Evolutionary conservation across 257 asterid genomes (phyloP).

Genomic region (Lithospermum erythrorhizon): DNA sequence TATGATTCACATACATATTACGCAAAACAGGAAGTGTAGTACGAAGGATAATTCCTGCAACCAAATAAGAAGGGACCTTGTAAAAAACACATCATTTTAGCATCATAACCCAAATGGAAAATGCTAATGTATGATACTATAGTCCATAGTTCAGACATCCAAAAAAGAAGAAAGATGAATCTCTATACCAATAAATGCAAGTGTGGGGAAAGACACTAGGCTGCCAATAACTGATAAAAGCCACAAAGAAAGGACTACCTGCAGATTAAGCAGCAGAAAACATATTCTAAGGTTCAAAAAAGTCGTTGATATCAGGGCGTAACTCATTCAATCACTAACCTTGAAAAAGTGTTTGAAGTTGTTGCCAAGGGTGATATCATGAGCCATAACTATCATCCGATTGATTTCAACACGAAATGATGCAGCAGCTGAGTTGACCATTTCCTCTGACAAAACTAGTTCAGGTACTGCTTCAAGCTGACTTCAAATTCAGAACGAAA

Average conservation of each 20-base stretch:
- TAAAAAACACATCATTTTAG: background rate
- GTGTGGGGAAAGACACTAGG: constrained; percentile 72
- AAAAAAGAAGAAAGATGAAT: constrained; percentile 7
- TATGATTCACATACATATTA: constrained; percentile 45
- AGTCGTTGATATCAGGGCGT: constrained; percentile 7
- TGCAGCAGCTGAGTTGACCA: constrained; percentile 71
- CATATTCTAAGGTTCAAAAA: background rate
- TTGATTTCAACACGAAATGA: constrained; percentile 75
- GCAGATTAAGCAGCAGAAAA: constrained; percentile 27
- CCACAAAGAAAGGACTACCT: constrained; percentile 93
- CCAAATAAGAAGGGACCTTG: constrained; percentile 1
- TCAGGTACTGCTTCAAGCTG: constrained; percentile 48
- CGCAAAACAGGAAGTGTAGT: constrained; percentile 64
- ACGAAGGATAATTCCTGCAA: constrained; percentile 54
- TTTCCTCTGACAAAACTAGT: constrained; percentile 68
- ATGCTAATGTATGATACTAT: background rate
- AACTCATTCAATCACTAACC: constrained; percentile 34
- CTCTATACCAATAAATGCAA: constrained; percentile 64
- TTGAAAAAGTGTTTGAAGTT: constrained; percentile 82
- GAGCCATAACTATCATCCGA: constrained; percentile 77
- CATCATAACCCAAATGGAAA: background rate
- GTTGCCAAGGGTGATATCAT: constrained; percentile 81
- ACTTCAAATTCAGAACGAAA: constrained; percentile 27
- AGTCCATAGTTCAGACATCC: background rate
- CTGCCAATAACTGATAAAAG: constrained; percentile 76